These are phyloP conservation scores for Talaromyces adpressus DNA, from an alignment of 495 filamentous ascomycete species.

Conservation along the genomic window DNA sequence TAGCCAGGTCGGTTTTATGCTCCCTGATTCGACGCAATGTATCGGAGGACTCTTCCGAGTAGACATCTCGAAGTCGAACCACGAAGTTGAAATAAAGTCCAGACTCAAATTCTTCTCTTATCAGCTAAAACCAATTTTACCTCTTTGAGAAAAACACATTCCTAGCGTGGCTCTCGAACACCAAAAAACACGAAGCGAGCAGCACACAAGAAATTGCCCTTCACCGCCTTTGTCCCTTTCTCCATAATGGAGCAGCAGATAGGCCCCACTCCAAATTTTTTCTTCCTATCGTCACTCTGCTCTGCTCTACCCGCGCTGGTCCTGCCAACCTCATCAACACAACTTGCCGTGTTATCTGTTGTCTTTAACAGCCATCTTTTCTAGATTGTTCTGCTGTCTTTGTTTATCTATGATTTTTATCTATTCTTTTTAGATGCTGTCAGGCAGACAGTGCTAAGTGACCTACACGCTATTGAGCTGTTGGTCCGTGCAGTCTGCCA, in stretches of 20 bases:
- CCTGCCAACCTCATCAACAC: not conserved
- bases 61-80: not conserved
- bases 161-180: too few species aligned
- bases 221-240: not conserved
- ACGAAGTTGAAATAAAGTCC: not conserved
- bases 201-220: not conserved
- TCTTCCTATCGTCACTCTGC: not conserved
- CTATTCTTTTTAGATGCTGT: not conserved
- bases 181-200: not conserved
- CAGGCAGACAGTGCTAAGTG: not conserved
- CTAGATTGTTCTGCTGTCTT: not conserved
- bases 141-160: not conserved
- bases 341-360: not conserved
- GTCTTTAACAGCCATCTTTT: not conserved
- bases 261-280: conserved; percentile 1
- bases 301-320: not conserved
- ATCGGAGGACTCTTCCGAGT: not conserved
- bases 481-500: not conserved
- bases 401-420: not conserved
- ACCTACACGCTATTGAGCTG: not conserved
- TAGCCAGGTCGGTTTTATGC: not conserved
- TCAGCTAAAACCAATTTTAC: not conserved
- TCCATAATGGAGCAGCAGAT: not conserved
- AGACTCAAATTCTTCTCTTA: not conserved
- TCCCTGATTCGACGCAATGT: not conserved